Conservation (phyloP, 768 basidiomycete species). For the Lactarius sanguifluus region DNA sequence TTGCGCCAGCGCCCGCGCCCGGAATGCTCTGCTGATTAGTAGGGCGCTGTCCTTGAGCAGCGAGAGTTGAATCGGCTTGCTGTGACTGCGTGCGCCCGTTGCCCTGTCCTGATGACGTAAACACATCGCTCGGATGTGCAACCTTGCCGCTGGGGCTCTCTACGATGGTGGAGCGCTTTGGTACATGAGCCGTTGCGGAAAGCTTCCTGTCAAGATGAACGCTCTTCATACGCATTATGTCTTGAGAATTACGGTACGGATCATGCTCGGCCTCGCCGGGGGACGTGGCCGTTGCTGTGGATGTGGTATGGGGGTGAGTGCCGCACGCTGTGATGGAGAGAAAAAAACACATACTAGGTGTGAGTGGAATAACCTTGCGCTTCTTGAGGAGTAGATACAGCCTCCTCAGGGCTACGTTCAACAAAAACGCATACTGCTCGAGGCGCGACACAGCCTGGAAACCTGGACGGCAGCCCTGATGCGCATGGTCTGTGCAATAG, state of each 20-base stretch:
- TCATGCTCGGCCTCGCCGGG: slow-evolving; percentile 51
- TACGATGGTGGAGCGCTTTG: slow-evolving; percentile 92
- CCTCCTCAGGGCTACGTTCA: slow-evolving; percentile 92
- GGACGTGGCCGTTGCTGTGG: slow-evolving; percentile 35
- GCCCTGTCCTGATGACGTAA: slow-evolving; percentile 34
- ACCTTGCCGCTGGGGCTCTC: slow-evolving; percentile 90
- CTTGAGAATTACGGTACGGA: slow-evolving; percentile 81
- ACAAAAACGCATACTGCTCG: slow-evolving; percentile 95
- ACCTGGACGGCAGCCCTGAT: slow-evolving; percentile 62
- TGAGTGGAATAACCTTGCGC: slow-evolving; percentile 84
- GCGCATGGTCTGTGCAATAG: slow-evolving; percentile 76
- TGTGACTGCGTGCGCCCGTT: slow-evolving; percentile 47
- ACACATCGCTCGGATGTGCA: slow-evolving; percentile 68
- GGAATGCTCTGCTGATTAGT: slow-evolving; percentile 12
- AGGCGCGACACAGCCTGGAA: slow-evolving; percentile 91
- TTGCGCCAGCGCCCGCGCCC: not conserved
- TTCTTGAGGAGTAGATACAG: slow-evolving; percentile 85
- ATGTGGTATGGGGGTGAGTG: slow-evolving; percentile 26
- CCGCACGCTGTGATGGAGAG: slow-evolving; percentile 26
- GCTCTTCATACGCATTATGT: slow-evolving; percentile 93
- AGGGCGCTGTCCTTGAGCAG: slow-evolving; percentile 24
- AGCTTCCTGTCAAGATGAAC: slow-evolving; percentile 94
- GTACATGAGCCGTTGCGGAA: slow-evolving; percentile 87
- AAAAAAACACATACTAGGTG: slow-evolving; percentile 54
- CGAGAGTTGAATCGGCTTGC: slow-evolving; percentile 10